Evolutionary conservation across 108 stramenopile genomes (phyloP), one percentile per base, ranked within the genome.

Genomic region (Cyclotella choctawhatcheeana): DNA sequence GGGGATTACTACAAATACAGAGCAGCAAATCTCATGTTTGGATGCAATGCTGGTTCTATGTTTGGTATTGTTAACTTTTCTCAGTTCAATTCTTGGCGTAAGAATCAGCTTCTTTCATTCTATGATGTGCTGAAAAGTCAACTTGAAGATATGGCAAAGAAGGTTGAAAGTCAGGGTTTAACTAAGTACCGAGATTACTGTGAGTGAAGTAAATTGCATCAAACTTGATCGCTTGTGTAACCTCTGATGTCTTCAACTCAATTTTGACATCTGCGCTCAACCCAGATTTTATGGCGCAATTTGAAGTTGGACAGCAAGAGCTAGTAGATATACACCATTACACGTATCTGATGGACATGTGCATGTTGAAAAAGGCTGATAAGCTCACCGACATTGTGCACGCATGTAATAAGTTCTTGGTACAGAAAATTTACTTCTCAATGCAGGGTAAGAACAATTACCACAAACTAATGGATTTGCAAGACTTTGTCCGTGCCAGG

Each of bases 1-100:
- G 69, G 75, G 14, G 73, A 85, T 44, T 85, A 81, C 51, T 85
- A 85, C 84, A 85, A 85, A 54, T 85, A 85, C 50, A 64, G 84
- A 18, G 78, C 84, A 17, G 64, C 67, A 17, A 76, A 75, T 51
- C 60, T 85, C 25, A 82, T 82, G 84, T 85, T 85, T 54, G 84
- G 84, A 14, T 85, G 77, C 58, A 82, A 85, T 50, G 74, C 84
- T 3, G 74, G 71, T 22, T 72, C 77, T 4, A 76, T 85, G 81
- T 22, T 25, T 25, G 75, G 74, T 13, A 76, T 85, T 13, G 27
- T 33, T 2, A 62, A 56, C 50, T 85, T 85, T 52, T 65, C 53
- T 12, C 71, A 74, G 29, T 85, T 85, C 34, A 82, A 85, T 55
- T n/a, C 73, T 26, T 82, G 81, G 78, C 58, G 84, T 33, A 85